Evolutionary conservation across 495 filamentous ascomycete species (phyloP).

Genomic region (Terfezia claveryi): DNA sequence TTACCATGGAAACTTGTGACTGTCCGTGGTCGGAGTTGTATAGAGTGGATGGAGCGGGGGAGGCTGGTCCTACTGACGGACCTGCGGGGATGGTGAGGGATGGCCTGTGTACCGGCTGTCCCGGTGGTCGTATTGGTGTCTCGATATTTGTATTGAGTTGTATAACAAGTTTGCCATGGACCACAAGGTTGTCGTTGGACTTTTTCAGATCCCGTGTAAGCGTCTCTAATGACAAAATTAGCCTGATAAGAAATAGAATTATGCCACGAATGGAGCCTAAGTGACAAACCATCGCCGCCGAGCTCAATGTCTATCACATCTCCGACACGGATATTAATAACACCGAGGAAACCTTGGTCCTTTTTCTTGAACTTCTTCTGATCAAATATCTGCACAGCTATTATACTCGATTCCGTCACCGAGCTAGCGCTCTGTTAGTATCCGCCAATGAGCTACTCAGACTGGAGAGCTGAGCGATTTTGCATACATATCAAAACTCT

Average conservation of each 20-base stretch:
- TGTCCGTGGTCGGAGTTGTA: constrained; percentile 16
- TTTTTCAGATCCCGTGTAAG: constrained; percentile 96
- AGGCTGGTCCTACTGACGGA: constrained; percentile 11
- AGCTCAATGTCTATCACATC: constrained; percentile 74
- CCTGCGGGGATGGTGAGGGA: constrained; percentile 13
- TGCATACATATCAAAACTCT: constrained; percentile 84
- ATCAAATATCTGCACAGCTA: constrained; percentile 95
- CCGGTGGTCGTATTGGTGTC: constrained; percentile 25
- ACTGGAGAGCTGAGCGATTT: constrained; percentile 1
- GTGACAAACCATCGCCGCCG: constrained; percentile 65
- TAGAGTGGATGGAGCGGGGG: constrained; percentile 13
- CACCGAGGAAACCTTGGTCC: constrained; percentile 94
- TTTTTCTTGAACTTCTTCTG: constrained; percentile 99
- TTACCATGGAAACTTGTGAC: constrained; percentile 13
- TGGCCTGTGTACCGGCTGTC: constrained; percentile 25
- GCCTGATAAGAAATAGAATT: background rate
- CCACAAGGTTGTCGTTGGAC: constrained; percentile 91
- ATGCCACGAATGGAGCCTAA: background rate
- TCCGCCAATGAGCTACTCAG: constrained; percentile 1
- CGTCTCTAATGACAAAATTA: constrained; percentile 43
- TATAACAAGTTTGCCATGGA: constrained; percentile 91
- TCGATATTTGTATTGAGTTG: constrained; percentile 79
- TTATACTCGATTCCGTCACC: constrained; percentile 81
- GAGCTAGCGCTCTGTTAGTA: constrained; percentile 28
- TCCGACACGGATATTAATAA: constrained; percentile 89